Conservation (phyloP, 208 protist genomes). For the Crithidia thermophila region DNA sequence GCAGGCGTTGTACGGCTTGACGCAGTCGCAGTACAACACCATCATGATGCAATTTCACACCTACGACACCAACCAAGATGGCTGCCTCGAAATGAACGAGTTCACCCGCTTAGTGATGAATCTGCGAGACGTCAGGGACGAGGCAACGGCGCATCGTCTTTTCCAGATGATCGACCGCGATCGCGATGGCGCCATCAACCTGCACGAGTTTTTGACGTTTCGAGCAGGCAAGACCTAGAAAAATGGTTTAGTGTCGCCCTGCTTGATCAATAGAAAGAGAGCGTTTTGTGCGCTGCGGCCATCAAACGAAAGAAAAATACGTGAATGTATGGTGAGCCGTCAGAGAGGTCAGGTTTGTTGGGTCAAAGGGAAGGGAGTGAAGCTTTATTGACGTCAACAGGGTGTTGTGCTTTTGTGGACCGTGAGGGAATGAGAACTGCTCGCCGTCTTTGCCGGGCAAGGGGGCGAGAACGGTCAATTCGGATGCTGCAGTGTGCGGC, state of each 20-base stretch:
- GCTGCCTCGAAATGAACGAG: conserved; percentile 57
- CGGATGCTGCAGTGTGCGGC: too few relatives aligned
- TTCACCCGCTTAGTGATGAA: conserved; percentile 58
- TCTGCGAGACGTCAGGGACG: conserved; percentile 49
- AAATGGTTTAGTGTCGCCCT: not conserved
- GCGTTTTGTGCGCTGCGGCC: too few relatives aligned
- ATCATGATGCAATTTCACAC: conserved; percentile 89
- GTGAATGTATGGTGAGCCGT: too few relatives aligned
- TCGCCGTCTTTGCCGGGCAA: too few relatives aligned
- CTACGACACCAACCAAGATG: conserved; percentile 78
- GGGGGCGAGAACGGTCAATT: too few relatives aligned
- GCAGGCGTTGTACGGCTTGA: conserved; percentile 70
- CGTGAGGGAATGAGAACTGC: too few relatives aligned
- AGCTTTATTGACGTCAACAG: too few relatives aligned
- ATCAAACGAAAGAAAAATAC: not conserved
- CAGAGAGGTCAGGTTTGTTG: too few relatives aligned
- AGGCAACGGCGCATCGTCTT: conserved; percentile 33
- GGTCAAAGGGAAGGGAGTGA: too few relatives aligned
- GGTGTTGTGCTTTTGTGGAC: too few relatives aligned
- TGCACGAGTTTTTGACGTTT: conserved; percentile 85
- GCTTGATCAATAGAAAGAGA: too few relatives aligned
- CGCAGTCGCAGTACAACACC: conserved; percentile 82
- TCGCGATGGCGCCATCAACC: conserved; percentile 45
- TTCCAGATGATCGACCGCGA: conserved; percentile 70
- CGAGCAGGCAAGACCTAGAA: conserved; percentile 32